Conservation (phyloP, 768 basidiomycete species). For the Boletus vinaceobasis region DNA sequence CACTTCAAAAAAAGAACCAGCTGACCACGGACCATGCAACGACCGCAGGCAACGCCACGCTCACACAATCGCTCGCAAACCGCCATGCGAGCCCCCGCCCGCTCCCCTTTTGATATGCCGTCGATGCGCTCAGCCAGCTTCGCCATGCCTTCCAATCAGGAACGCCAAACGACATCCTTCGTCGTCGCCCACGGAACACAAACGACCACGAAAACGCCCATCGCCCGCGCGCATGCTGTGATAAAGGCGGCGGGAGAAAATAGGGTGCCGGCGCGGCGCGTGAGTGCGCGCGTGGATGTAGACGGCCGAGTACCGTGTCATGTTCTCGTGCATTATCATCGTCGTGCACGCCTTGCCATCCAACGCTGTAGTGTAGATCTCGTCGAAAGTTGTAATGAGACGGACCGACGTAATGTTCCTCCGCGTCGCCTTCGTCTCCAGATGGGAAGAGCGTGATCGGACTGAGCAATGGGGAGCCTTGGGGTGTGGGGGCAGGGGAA, state of each 20-base stretch:
- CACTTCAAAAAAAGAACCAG: conserved; percentile 29
- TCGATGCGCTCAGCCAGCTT: conserved; percentile 8
- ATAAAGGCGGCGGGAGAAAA: conserved; percentile 39
- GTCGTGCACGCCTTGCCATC: conserved; percentile 32
- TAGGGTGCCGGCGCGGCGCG: conserved; percentile 15
- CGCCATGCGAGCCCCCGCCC: conserved; percentile 34
- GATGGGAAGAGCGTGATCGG: conserved; percentile 34
- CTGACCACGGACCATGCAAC: conserved; percentile 22
- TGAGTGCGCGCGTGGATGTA: neutral
- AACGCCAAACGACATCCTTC: conserved; percentile 48
- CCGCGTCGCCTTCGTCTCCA: conserved; percentile 46
- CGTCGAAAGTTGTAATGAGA: conserved; percentile 45
- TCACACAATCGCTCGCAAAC: conserved; percentile 38
- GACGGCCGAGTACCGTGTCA: neutral
- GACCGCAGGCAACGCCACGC: conserved; percentile 28
- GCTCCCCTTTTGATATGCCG: conserved; percentile 13
- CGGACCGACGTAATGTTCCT: conserved; percentile 44
- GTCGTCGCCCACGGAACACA: conserved; percentile 49
- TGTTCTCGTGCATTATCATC: conserved; percentile 1
- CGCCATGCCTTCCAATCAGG: conserved; percentile 34
- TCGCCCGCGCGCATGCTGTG: conserved; percentile 21
- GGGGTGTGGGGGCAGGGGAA: conserved; percentile 35
- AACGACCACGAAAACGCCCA: conserved; percentile 50
- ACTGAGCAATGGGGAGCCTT: conserved; percentile 37
- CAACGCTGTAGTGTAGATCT: conserved; percentile 29